A percentile compares a stretch with the other conserved stretches of the same genome.
phyloP scores from a whole-genome alignment of 2,329 filamentous ascomycete genomes.

The Didymosphaeria variabile region DNA sequence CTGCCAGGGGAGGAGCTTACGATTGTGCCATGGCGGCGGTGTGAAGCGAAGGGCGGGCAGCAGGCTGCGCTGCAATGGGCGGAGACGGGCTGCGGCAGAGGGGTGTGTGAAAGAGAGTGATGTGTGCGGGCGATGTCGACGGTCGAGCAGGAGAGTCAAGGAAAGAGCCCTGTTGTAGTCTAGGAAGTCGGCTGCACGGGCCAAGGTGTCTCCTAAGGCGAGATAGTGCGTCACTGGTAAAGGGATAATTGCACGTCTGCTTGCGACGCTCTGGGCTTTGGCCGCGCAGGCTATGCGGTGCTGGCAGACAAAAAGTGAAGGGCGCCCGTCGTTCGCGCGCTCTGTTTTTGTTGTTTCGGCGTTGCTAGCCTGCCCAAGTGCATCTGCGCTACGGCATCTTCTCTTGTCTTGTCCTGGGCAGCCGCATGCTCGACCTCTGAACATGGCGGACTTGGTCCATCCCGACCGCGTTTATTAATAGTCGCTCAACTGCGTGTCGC shows the following conservation, averaged over 20 bases:
- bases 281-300: background rate
- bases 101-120: constrained; percentile 4
- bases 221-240: constrained; percentile 22
- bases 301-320: background rate
- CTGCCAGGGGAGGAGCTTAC: constrained; percentile 33
- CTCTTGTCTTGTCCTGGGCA: constrained; percentile 10
- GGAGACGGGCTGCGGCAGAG: constrained; percentile 14
- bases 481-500: background rate
- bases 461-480: constrained; percentile 12
- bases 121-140: constrained; percentile 8
- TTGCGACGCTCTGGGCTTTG: constrained; percentile 2
- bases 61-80: constrained; percentile 3
- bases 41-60: constrained; percentile 9
- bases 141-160: constrained; percentile 13
- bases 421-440: background rate
- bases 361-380: constrained; percentile 5
- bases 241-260: constrained; percentile 25
- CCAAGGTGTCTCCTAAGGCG: constrained; percentile 17
- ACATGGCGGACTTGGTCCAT: constrained; percentile 1
- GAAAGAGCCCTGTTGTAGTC: constrained; percentile 9
- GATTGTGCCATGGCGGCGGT: constrained; percentile 43
- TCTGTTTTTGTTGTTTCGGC: constrained; percentile 16
- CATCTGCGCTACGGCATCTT: constrained; percentile 4
- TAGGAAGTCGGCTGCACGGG: constrained; percentile 18
- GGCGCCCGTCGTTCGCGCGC: background rate